Base-by-base conservation (phyloP, 768 basidiomycete species). In the Rhizopogon vulgaris region DNA sequence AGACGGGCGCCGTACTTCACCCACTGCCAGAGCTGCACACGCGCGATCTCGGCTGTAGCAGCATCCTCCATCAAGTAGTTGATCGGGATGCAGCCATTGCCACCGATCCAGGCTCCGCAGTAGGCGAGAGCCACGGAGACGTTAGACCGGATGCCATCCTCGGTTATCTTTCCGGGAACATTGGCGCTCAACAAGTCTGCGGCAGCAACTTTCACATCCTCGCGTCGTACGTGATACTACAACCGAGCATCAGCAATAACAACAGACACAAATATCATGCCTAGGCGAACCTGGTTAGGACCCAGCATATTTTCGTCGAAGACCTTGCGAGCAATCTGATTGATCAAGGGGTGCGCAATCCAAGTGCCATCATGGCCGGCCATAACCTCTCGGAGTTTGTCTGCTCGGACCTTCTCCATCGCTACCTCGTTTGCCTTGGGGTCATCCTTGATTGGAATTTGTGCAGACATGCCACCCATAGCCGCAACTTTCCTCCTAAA, bases 391-490 rank as follows among this genome's bases (percentile, higher is more conserved):
- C 96, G 87, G 49, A 93, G 75, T 73, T 99, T 98, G 73, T 99
- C 96, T 7, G 85, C 87, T 58, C 80, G 82, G 56, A 99, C 96
- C 71, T 98, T 98, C 59, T 78, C 77, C 93, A 97, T 98, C n/a
- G 94, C 96, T 12, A 81, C 66, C 48, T 94, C 89, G 72, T 99
- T 98, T 46, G 93, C 94, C 59, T 84, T 82, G 17, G 83, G 76
- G 64, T 99, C 94, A 64, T 92, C 85, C 75, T 93, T 98, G 78
- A 99, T 96, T 17, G 95, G 96, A 63, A 99, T 98, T 65, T 96
- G 94, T n/a, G 96, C 96, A 27, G 95, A 94, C 96, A 99, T 99
- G 59, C 96, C 96, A 58, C 96, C 96, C 87, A 99, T 97, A 4
- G 96, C 96, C 5, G 96, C 96, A 18, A 99, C 96, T 62, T 95